phyloP scores from a whole-genome alignment of 345 rosid genomes.

The Salix viminalis region DNA sequence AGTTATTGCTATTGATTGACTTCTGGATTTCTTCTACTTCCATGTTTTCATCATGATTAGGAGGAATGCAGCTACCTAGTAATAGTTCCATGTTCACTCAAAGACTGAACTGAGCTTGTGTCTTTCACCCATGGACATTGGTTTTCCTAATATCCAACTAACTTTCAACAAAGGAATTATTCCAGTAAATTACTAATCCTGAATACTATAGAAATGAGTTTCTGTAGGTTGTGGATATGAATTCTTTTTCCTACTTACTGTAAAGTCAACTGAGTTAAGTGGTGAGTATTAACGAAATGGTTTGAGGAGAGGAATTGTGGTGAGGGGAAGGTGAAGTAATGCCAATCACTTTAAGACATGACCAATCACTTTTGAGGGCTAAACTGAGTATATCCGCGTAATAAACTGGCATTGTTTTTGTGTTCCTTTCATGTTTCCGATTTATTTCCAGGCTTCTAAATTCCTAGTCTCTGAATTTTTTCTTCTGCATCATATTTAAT shows the following conservation, averaged over 20 bases:
- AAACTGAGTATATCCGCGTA: not conserved
- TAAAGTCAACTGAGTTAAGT: not conserved
- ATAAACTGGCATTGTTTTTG: not conserved
- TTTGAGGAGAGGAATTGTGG: not conserved
- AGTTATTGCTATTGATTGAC: slow-evolving; percentile 2
- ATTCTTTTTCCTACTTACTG: not conserved
- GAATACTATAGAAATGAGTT: not conserved
- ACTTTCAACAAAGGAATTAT: not conserved
- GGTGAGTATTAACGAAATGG: not conserved
- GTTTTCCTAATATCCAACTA: not conserved
- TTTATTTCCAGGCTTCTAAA: not conserved
- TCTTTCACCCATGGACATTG: not conserved
- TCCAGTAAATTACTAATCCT: not conserved
- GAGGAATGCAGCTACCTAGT: not conserved
- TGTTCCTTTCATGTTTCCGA: not conserved
- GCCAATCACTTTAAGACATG: too few relatives aligned
- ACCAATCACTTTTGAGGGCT: not conserved
- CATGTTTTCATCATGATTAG: not conserved
- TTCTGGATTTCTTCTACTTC: not conserved
- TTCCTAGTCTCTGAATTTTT: not conserved
- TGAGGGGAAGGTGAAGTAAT: too few relatives aligned
- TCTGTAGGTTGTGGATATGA: not conserved
- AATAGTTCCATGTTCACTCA: too few relatives aligned
- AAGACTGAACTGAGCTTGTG: too few relatives aligned
- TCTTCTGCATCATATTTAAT: not conserved